These are phyloP conservation scores for Whalleya microplaca DNA, from an alignment of 2,329 filamentous ascomycete genomes.

Conservation along the genomic window DNA sequence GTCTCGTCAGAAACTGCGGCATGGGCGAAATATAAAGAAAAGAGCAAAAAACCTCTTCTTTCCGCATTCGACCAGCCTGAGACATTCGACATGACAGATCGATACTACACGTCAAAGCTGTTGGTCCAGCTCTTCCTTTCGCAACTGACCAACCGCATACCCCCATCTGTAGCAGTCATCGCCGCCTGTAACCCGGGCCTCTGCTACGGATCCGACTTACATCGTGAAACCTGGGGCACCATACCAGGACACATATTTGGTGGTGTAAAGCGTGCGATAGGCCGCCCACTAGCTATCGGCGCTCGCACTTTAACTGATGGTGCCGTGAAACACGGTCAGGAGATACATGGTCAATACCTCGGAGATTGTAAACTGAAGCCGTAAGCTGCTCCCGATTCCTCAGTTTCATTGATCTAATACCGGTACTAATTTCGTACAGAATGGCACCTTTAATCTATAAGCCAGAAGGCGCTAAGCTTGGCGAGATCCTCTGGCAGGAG, in stretches of 20 bases:
- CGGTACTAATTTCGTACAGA: neutral
- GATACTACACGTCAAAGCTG: constrained; percentile 31
- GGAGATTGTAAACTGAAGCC: constrained; percentile 18
- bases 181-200: constrained; percentile 19
- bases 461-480: neutral
- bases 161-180: constrained; percentile 17
- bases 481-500: constrained; percentile 12
- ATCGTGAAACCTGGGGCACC: constrained; percentile 1
- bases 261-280: constrained; percentile 4
- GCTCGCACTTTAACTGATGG: constrained; percentile 16
- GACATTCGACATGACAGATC: constrained; percentile 14
- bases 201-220: constrained; percentile 13
- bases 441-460: constrained; percentile 20
- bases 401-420: neutral
- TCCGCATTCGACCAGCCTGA: constrained; percentile 11
- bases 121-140: constrained; percentile 35
- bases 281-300: constrained; percentile 4
- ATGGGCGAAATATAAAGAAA: constrained; percentile 21
- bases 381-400: constrained; percentile 8
- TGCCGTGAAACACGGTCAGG: constrained; percentile 7
- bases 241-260: neutral
- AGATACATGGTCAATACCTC: constrained; percentile 19
- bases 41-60: constrained; percentile 11
- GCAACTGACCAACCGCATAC: constrained; percentile 33
- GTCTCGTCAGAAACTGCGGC: constrained; percentile 33